These are phyloP conservation scores for Eucalyptus polyanthemos DNA, from an alignment of 345 rosid genomes.

Conservation along the genomic window DNA sequence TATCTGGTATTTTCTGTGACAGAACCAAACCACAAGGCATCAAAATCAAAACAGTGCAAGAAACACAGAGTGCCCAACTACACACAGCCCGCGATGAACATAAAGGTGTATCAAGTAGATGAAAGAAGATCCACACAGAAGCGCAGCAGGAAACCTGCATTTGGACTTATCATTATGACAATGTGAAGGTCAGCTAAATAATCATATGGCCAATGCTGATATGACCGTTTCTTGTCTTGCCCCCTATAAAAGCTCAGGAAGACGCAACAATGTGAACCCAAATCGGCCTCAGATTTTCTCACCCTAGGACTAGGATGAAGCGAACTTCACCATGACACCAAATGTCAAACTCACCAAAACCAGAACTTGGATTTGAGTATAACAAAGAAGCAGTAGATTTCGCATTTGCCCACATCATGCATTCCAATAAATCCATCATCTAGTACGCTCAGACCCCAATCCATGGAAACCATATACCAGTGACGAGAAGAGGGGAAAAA, in stretches of 20 bases:
- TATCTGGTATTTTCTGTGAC: constrained; percentile 33
- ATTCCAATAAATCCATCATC: background rate
- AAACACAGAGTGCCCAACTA: background rate
- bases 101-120: background rate
- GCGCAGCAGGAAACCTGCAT: background rate
- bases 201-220: background rate
- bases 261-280: background rate
- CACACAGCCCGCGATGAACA: background rate
- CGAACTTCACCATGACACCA: background rate
- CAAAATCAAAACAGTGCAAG: background rate
- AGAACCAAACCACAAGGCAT: background rate
- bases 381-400: background rate
- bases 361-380: background rate
- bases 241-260: background rate
- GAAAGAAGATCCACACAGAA: background rate
- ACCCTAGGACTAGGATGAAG: background rate
- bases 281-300: background rate
- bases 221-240: background rate
- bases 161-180: background rate
- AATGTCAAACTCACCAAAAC: background rate
- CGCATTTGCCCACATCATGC: background rate
- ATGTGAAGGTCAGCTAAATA: background rate
- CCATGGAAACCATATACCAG: background rate
- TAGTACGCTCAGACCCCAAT: background rate
- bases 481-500: background rate